Percentiles rank a stretch among this genome's conserved stretches.
phyloP scores from a whole-genome alignment of 768 basidiomycete species.

The Leucogyrophana mollusca region DNA sequence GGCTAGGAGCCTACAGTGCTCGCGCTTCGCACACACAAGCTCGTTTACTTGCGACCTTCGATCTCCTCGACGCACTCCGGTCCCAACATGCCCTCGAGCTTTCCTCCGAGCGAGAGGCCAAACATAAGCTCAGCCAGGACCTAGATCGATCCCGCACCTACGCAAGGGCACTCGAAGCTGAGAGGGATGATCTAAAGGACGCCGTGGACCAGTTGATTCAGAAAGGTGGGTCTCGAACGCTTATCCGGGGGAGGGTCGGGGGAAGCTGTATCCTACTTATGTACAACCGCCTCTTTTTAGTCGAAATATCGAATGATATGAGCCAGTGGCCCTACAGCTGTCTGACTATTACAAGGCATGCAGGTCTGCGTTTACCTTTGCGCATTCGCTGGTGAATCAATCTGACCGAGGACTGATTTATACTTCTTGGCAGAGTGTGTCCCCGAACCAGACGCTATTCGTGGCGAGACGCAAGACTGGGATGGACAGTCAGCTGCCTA shows the following conservation, averaged over 20 bases:
- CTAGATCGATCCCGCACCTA: slow-evolving; percentile 33
- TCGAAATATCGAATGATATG: slow-evolving; percentile 45
- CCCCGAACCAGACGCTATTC: slow-evolving; percentile 1
- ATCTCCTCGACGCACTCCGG: slow-evolving; percentile 46
- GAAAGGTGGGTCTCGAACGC: slow-evolving; percentile 46
- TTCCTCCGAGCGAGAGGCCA: slow-evolving; percentile 28
- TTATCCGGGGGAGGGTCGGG: neutral
- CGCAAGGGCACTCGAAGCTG: slow-evolving; percentile 37
- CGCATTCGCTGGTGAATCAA: neutral
- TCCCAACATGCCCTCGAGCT: slow-evolving; percentile 41
- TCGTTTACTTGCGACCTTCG: slow-evolving; percentile 48
- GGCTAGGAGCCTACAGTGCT: slow-evolving; percentile 35
- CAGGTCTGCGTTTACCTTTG: slow-evolving; percentile 36
- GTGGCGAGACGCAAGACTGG: neutral
- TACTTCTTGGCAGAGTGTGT: slow-evolving; percentile 2
- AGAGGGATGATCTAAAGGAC: slow-evolving; percentile 54
- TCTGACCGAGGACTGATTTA: neutral
- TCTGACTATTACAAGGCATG: slow-evolving; percentile 38
- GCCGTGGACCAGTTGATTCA: slow-evolving; percentile 52
- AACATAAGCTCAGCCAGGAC: slow-evolving; percentile 34
- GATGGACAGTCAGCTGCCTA: slow-evolving; percentile 37
- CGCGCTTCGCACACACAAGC: slow-evolving; percentile 42
- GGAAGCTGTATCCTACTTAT: slow-evolving; percentile 1
- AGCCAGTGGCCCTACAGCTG: slow-evolving; percentile 46
- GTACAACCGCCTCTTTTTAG: slow-evolving; percentile 23